Evolutionary conservation across 352 stramenopile species (phyloP).

Genomic region (Aphanomyces invadans): DNA sequence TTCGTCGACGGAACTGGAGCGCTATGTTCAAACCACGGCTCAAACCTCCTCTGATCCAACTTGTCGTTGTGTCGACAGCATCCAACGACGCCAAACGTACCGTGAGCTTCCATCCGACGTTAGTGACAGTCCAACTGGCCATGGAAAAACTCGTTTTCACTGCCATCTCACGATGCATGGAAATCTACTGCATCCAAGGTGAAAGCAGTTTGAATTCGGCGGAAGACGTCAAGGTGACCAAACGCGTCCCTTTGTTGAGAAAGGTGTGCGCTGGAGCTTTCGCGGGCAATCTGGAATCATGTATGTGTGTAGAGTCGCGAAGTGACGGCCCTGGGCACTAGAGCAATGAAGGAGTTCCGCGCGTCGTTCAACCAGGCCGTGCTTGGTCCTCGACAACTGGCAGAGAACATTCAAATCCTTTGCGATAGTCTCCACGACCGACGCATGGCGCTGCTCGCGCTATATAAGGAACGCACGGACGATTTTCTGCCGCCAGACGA

Average conservation of each 20-base stretch:
- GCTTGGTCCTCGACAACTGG: background rate
- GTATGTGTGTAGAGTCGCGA: background rate
- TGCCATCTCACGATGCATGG: background rate
- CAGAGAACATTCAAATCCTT: background rate
- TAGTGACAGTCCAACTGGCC: background rate
- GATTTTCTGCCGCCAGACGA: background rate
- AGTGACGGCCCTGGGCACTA: background rate
- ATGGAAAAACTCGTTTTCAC: slow-evolving; percentile 8
- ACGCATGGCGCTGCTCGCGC: background rate
- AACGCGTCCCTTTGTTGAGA: background rate
- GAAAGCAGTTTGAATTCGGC: background rate
- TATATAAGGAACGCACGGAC: too few relatives aligned
- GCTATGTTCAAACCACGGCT: background rate
- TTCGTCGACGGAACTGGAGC: background rate
- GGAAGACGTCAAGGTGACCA: background rate
- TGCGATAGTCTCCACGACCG: background rate
- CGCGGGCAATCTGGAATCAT: background rate
- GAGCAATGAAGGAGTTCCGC: background rate
- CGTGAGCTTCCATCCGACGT: background rate
- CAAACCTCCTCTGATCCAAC: slow-evolving; percentile 4
- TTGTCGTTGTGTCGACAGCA: background rate
- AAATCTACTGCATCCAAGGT: slow-evolving; percentile 5
- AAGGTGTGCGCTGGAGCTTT: background rate
- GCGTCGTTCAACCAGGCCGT: background rate
- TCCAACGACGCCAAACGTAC: background rate